These are phyloP conservation scores for Leccinum variabile DNA, from an alignment of 1,284 basidiomycete species.

Conservation along the genomic window DNA sequence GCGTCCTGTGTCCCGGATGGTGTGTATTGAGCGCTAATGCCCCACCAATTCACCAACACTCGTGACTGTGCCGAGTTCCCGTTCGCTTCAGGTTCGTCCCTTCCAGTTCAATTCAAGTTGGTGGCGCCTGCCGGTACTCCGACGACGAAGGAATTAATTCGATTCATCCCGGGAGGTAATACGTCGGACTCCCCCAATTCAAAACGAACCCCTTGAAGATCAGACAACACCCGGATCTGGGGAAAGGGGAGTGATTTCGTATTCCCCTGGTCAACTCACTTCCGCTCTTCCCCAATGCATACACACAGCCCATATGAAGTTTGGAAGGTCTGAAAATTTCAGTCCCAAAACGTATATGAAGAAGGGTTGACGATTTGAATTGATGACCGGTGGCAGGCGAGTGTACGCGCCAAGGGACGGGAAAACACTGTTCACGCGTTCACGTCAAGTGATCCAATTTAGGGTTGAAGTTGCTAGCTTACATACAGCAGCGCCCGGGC, in stretches of 20 bases:
- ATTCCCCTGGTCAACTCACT: background rate
- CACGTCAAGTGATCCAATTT: background rate
- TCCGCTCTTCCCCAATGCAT: background rate
- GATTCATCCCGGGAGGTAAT: background rate
- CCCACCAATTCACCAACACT: background rate
- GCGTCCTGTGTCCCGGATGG: background rate
- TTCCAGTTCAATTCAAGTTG: background rate
- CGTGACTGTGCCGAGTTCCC: background rate
- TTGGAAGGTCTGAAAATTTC: background rate
- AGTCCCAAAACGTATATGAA: background rate
- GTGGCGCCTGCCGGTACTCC: background rate
- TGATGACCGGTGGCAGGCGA: background rate
- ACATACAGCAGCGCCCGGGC: background rate
- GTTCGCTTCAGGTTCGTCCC: background rate
- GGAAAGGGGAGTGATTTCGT: background rate
- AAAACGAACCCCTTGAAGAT: background rate
- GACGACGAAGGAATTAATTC: constrained; percentile 5
- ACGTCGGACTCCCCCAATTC: background rate
- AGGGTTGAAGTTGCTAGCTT: background rate
- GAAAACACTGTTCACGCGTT: background rate
- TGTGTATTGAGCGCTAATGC: background rate
- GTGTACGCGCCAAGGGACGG: background rate
- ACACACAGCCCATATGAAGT: background rate
- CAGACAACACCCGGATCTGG: background rate
- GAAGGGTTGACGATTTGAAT: background rate